A percentile compares a stretch with the other conserved stretches of the same genome.
Evolutionary conservation across 2,329 filamentous ascomycete genomes (phyloP).

Genomic region (Fusarium sp.): DNA sequence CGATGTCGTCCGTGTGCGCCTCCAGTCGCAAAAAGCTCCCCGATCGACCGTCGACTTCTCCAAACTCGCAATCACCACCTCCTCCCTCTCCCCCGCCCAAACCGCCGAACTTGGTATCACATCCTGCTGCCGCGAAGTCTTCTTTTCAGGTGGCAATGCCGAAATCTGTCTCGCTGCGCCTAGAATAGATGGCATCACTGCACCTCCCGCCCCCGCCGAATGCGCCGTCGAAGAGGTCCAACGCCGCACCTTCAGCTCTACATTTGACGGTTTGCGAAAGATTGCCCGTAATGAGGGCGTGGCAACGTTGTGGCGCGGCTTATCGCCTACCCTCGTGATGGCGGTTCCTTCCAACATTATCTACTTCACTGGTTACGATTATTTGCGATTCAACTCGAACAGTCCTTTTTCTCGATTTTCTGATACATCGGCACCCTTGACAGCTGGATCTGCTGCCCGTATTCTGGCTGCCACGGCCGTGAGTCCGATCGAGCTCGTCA

Average conservation of each 20-base stretch:
- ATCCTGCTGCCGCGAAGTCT: slow-evolving; percentile 95
- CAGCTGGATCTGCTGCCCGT: slow-evolving; percentile 83
- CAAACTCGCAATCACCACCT: slow-evolving; percentile 67
- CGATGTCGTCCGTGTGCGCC: slow-evolving; percentile 93
- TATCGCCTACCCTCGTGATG: slow-evolving; percentile 96
- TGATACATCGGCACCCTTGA: slow-evolving; percentile 82
- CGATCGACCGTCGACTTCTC: slow-evolving; percentile 66
- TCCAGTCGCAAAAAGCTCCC: slow-evolving; percentile 81
- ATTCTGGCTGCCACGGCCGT: slow-evolving; percentile 85
- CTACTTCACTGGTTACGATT: slow-evolving; percentile 98
- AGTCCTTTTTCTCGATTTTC: slow-evolving; percentile 78
- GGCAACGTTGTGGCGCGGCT: slow-evolving; percentile 87
- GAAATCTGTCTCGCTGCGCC: slow-evolving; percentile 83
- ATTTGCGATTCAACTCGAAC: slow-evolving; percentile 79
- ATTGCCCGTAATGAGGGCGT: slow-evolving; percentile 94
- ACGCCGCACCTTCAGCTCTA: slow-evolving; percentile 86
- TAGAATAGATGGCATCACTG: slow-evolving; percentile 62
- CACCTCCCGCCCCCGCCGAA: slow-evolving; percentile 65
- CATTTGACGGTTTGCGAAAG: slow-evolving; percentile 90
- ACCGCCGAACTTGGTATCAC: slow-evolving; percentile 88
- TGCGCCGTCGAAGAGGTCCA: slow-evolving; percentile 92
- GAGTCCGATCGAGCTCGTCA: slow-evolving; percentile 92
- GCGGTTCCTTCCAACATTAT: slow-evolving; percentile 96
- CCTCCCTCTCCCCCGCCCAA: slow-evolving; percentile 77
- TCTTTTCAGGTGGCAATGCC: slow-evolving; percentile 90